Evolutionary conservation across 2,329 filamentous ascomycete species (phyloP), one percentile per base, ranked within the genome.

Genomic region (Colletotrichum lindemuthianum): DNA sequence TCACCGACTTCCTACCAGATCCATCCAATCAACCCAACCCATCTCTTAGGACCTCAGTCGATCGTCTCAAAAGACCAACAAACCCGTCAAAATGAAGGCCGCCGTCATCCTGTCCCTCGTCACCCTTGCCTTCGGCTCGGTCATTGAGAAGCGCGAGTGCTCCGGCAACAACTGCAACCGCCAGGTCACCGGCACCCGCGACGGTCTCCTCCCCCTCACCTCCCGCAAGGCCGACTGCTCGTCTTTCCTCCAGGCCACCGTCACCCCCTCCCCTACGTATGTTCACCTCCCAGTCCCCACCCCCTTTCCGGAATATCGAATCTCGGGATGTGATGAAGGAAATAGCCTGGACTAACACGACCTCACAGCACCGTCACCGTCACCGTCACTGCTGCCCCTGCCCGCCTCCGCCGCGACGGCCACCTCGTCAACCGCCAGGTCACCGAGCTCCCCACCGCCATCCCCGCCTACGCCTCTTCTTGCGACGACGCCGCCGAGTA

Each of bases 141-240:
- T 74, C 58, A 61, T 80, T 39, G 73, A 77, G 60, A 68, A 70
- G 67, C 78, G 77, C 63, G 69, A 66, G 61, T 80, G 77, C 71
- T 67, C 72, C 65, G 78, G 75, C 70, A 78, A 82, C 76, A 82
- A 81, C 76, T 82, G 80, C 75, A 79, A 79, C 73, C 78, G 79
- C 52, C 77, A 79, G 63, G 76, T 82, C 65, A 81, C 79, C 45
- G 79, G 79, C 63, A 81, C 79, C 59, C 74, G 78, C 32, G 69
- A 67, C 15, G 77, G 77, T 41, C 75, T 80, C 56, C 64, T 68
- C 32, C 70, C 76, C 61, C 59, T 77, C 40, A 71, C 72, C 44
- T 70, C 71, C 39, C 78, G 79, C 70, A 71, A 76, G 68, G 72
- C 74, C 69, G 75, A 78, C 71, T 81, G 79, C 72, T 71, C 75